Evolutionary conservation across 2,329 filamentous ascomycete species (phyloP), one percentile per base, ranked within the genome.

Genomic region (Xylaria sp.): DNA sequence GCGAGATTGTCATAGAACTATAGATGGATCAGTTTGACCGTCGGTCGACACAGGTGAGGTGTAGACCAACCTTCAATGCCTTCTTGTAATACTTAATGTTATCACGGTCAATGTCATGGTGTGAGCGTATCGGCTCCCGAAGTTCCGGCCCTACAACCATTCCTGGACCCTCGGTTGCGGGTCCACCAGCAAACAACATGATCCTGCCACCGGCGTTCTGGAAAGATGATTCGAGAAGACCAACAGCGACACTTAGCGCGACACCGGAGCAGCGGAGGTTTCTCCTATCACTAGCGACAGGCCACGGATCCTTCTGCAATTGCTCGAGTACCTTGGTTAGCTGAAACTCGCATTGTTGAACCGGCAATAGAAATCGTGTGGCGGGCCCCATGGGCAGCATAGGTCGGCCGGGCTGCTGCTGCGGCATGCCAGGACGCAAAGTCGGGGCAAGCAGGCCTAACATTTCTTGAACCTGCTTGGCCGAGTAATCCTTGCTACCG

Each of bases 31-130:
- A 75, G 70, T 24, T 48, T 7, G 4, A 39, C 38, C 22, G 19
- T 7, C 34, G 37, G 19, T 7, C 34, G 37, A 16, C 24, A 17
- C 6, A 22, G 34, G 55, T n/a, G 9, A 19, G 18, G 39, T 26
- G 18, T 39, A 34, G 16, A 41, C 78, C 54, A 73, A 91, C 89
- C 85, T 97, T 99, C 46, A 97, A 76, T 19, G 94, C 94, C 77
- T 99, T 99, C 82, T 99, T 99, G 78, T 96, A 97, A 76, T 97
- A 97, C 75, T 99, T 99, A 77, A 96, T 96, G 72, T 97, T 97
- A 74, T 99, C 94, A 53, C 92, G 87, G 71, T 99, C 94, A 73
- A 99, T 99, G 68, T 99, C 94, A 74, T 99, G 94, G 76, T 99
- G 94, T 39, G 93, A 97, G 69, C 94, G 89, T 62, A 99, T 97